Percentiles rank a stretch among this genome's conserved stretches.
phyloP scores from a whole-genome alignment of 768 basidiomycete species.

The Termitomyces sp. region DNA sequence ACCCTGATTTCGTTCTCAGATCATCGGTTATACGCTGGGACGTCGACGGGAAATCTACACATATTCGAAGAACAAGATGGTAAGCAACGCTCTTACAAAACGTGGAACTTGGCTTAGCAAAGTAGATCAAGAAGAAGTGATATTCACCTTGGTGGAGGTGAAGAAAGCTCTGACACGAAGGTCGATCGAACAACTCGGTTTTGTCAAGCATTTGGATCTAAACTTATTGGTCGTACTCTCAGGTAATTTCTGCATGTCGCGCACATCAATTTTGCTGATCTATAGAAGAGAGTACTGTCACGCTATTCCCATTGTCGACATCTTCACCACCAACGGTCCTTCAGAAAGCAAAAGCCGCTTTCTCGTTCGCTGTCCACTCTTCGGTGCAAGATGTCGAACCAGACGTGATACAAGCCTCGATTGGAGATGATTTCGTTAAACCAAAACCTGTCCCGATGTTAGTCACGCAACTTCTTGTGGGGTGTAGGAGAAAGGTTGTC shows the following conservation, averaged over 20 bases:
- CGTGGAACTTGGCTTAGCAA: background rate
- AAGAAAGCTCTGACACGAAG: slow-evolving; percentile 63
- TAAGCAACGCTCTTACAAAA: slow-evolving; percentile 17
- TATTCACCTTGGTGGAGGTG: slow-evolving; percentile 50
- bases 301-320: slow-evolving; percentile 73
- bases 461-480: slow-evolving; percentile 78
- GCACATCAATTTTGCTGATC: background rate
- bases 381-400: slow-evolving; percentile 44
- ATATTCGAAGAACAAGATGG: slow-evolving; percentile 43
- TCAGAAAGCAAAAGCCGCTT: slow-evolving; percentile 72
- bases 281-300: slow-evolving; percentile 62
- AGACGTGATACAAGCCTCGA: slow-evolving; percentile 18
- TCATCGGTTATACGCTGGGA: slow-evolving; percentile 61
- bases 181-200: slow-evolving; percentile 86
- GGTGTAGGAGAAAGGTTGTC: slow-evolving; percentile 81
- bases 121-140: slow-evolving; percentile 27
- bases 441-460: slow-evolving; percentile 55
- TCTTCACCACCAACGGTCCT: slow-evolving; percentile 71
- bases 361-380: slow-evolving; percentile 78
- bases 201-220: slow-evolving; percentile 81
- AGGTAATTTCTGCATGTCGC: slow-evolving; percentile 42
- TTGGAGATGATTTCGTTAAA: slow-evolving; percentile 27
- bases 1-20: slow-evolving; percentile 30
- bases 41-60: slow-evolving; percentile 50
- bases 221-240: slow-evolving; percentile 82